Percentiles rank a stretch among this genome's conserved stretches.
Conservation (phyloP, 805 yeast species). For the Wickerhamomyces strasburgensis region DNA sequence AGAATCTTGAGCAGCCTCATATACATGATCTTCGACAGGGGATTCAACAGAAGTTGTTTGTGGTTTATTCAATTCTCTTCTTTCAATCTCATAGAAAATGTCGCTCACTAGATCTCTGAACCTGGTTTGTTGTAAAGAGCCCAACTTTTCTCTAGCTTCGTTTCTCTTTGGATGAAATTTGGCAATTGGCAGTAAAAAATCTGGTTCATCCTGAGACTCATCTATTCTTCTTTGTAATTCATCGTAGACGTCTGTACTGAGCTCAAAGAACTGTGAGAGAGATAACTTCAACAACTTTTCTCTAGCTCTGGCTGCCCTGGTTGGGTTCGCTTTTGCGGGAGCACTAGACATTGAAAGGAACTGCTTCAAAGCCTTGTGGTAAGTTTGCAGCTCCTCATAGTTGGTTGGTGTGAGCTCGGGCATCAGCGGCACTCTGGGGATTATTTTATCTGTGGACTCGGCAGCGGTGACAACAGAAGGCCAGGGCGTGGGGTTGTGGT, state of each 20-base stretch:
- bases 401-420: conserved; percentile 16
- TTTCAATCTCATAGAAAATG: conserved; percentile 78
- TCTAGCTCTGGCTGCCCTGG: conserved; percentile 74
- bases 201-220: conserved; percentile 54
- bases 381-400: conserved; percentile 14
- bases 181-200: conserved; percentile 61
- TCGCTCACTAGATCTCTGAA: conserved; percentile 90
- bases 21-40: no score
- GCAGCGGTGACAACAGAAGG: no score
- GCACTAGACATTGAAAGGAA: conserved; percentile 21
- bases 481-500: no score
- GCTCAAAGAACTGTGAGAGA: conserved; percentile 76
- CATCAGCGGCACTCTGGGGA: conserved; percentile 8
- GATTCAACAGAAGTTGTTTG: background rate
- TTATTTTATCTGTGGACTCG: no score
- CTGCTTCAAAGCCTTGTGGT: conserved; percentile 22
- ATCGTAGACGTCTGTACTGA: conserved; percentile 92
- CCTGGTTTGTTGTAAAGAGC: conserved; percentile 73
- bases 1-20: no score
- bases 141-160: conserved; percentile 88
- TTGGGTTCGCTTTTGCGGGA: conserved; percentile 26
- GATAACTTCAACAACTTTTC: conserved; percentile 80
- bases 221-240: conserved; percentile 77
- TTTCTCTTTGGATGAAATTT: conserved; percentile 90
- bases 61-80: conserved; percentile 53